phyloP scores from a whole-genome alignment of 805 yeast genomes.

The Suhomyces canberraensis region DNA sequence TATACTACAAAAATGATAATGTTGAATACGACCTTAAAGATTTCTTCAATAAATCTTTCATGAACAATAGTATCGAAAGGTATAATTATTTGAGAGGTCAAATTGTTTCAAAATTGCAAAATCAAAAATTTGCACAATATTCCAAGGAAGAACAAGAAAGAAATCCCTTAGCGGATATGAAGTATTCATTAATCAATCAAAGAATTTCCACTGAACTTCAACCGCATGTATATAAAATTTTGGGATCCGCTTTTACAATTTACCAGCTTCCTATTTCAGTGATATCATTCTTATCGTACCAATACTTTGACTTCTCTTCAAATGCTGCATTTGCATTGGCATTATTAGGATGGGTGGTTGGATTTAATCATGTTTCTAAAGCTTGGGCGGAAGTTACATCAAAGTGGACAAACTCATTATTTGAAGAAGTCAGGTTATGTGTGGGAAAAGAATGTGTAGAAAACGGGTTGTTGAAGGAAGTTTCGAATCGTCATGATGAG shows the following conservation, averaged over 20 bases:
- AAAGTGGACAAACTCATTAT: conserved; percentile 27
- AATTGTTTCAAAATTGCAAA: conserved; percentile 27
- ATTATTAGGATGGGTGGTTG: conserved; percentile 38
- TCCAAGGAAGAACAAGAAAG: conserved; percentile 1
- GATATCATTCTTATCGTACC: conserved; percentile 28
- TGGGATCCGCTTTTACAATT: conserved; percentile 28
- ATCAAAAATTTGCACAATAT: conserved; percentile 21
- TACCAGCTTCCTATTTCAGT: conserved; percentile 39
- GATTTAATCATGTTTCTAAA: conserved; percentile 40
- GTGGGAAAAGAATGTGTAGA: conserved; percentile 35
- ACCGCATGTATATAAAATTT: conserved; percentile 30
- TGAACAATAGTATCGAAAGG: conserved; percentile 37
- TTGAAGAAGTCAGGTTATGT: conserved; percentile 35
- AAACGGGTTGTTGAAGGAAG: conserved; percentile 34
- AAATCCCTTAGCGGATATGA: conserved; percentile 32
- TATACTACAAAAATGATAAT: conserved; percentile 41
- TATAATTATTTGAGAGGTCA: conserved; percentile 39
- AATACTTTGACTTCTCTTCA: conserved; percentile 30
- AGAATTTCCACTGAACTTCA: conserved; percentile 33
- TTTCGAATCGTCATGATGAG: conserved; percentile 23
- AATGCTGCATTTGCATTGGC: conserved; percentile 34
- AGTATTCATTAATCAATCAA: conserved; percentile 26
- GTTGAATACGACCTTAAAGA: conserved; percentile 43
- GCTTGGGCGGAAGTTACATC: conserved; percentile 30
- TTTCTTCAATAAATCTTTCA: conserved; percentile 30